Conservation (phyloP, 345 rosid species). For the Eucalyptus regnans region DNA sequence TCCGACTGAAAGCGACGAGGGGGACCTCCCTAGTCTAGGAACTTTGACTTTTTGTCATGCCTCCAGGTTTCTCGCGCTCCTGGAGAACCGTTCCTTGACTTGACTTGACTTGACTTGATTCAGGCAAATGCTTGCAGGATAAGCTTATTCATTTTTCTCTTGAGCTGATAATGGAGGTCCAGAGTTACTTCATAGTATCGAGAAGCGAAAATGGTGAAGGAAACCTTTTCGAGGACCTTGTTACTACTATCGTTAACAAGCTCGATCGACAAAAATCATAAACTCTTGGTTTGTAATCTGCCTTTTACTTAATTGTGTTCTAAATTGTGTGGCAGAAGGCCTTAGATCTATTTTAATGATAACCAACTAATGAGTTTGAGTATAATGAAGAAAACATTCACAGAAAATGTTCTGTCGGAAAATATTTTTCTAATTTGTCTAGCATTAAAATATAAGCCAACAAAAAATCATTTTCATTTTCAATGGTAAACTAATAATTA, state of each 20-base stretch:
- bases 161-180: not conserved
- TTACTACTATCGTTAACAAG: not conserved
- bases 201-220: not conserved
- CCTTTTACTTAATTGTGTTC: not conserved
- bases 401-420: rapidly evolving
- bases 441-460: not conserved
- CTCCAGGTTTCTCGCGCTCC: not conserved
- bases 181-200: not conserved
- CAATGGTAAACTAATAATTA: not conserved
- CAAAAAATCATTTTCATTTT: not conserved
- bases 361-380: not conserved
- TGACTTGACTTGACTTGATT: not conserved
- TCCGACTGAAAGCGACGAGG: not conserved
- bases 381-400: not conserved
- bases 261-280: not conserved
- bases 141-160: not conserved
- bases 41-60: not conserved
- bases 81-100: not conserved
- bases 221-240: rapidly evolving
- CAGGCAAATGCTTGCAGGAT: not conserved
- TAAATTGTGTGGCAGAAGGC: not conserved
- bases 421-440: not conserved
- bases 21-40: not conserved
- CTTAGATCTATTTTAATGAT: not conserved
- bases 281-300: not conserved